Base-by-base conservation (phyloP, 768 basidiomycete genomes). In the Podaxis sp. region DNA sequence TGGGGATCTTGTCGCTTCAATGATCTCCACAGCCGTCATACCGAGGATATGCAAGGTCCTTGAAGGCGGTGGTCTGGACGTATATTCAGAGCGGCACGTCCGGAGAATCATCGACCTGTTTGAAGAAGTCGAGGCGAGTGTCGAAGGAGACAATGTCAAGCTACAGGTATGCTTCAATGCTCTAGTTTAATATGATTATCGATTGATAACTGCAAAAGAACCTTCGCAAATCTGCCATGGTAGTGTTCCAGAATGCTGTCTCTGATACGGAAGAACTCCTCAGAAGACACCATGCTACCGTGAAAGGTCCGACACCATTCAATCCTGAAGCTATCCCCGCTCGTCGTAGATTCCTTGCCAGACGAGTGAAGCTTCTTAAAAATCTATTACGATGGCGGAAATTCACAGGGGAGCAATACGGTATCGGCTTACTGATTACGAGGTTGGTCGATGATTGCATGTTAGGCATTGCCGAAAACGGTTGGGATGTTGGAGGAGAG, bases 401-500 rank as follows among this genome's bases (percentile, higher is more conserved):
- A 68, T 87, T 88, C 68, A 79, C 84, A 2, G 85, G 86, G 26
- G 87, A 87, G 66, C 77, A 76, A 53, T 87, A 80, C 66, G 84
- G 84, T 6, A 68, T 86, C n/a, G 84, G 81, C 7, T 73, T 78
- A 53, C 75, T 92, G 51, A 80, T 84, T 22, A 79, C 75, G 13
- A 80, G 79, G 65, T 73, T 95, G 15, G 79, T 92, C 8, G 82
- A 82, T 22, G 77, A 81, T 19, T 82, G 82, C 64, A 80, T 95
- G 48, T 68, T 89, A 55, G 85, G 83, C 4, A 79, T 92, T 33
- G 88, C 93, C 4, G 82, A 86, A 64, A 82, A 80, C 61, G 90
- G 90, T 8, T 97, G 95, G 95, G 92, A 93, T 48, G 89, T 92
- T 40, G 94, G 95, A 11, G 93, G 93, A 2, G 82, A 88, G 72